Evolutionary conservation across 257 asterid species (phyloP), one percentile per base, ranked within the genome.

Genomic region (Ocimum tenuiflorum): DNA sequence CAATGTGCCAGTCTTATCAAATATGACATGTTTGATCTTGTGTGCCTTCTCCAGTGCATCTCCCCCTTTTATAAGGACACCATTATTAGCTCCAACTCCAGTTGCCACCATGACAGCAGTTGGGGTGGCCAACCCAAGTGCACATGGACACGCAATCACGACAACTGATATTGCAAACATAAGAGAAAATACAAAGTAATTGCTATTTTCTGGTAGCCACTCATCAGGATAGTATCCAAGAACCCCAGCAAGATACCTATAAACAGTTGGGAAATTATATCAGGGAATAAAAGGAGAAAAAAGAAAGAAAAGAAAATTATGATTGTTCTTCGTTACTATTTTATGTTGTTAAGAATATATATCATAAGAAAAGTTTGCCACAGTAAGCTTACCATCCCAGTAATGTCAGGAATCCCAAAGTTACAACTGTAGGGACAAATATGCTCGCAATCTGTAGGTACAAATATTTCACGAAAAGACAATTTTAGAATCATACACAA

Each of bases 61-160:
- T 76, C 99, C 99, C 29, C 97, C 99, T 81, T 94, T 94, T 65
- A 94, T 90, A 42, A 94, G 91, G 72, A 94, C 99, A 17, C 99
- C 97, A 70, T 94, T 91, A 76, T 82, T 83, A 68, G 99, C 99
- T 72, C 99, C 99, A 68, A 94, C 97, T 11, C 99, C 97, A 8
- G 99, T 90, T 49, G 99, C 96, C 27, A 94, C 99, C 99, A 94
- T 94, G 69, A 94, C 91, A 64, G 99, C 99, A 3, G 99, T 94
- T 70, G 99, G 99, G 71, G 99, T 94, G 59, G 99, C 99, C 85
- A 94, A 78, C 14, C 99, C 99, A 83, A 94, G 97, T 56, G 99
- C 99, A 67, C 99, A 94, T 29, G 99, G 97, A 41, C 99, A 94
- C 70, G 99, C 95, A 70, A 94, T 83, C 71, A 94, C 99, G 15